Evolutionary conservation across 331 rosid genomes (phyloP).

Genomic region (Ulmus americana): DNA sequence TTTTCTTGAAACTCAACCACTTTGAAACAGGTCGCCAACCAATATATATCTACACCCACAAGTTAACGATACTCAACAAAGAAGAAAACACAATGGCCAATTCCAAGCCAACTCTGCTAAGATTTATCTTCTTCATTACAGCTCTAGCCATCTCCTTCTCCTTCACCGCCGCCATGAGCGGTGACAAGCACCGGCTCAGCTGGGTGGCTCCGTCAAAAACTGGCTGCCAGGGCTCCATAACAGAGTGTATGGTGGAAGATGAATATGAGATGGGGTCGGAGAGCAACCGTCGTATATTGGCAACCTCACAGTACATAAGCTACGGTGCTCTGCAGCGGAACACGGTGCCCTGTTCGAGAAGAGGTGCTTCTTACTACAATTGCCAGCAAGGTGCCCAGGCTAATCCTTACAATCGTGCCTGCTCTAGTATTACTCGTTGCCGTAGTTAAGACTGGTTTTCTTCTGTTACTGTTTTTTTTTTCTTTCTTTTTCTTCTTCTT

Average conservation of each 20-base stretch:
- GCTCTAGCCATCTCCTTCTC: conserved; percentile 13
- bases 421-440: conserved; percentile 69
- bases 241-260: conserved; percentile 52
- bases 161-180: conserved; percentile 11
- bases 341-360: conserved; percentile 74
- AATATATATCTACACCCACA: background rate
- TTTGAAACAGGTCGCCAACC: conserved; percentile 33
- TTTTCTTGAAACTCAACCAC: conserved; percentile 26
- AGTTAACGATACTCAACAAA: conserved; percentile 12
- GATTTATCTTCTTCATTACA: conserved; percentile 29
- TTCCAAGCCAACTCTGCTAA: conserved; percentile 18
- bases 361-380: conserved; percentile 91
- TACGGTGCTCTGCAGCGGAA: conserved; percentile 69
- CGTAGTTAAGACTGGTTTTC: conserved; percentile 35
- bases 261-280: conserved; percentile 50
- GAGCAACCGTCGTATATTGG: conserved; percentile 72
- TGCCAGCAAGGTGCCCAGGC: conserved; percentile 64
- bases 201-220: conserved; percentile 32
- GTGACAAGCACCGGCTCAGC: conserved; percentile 25
- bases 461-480: background rate
- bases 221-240: conserved; percentile 53
- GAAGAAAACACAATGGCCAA: conserved; percentile 37
- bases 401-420: conserved; percentile 81
- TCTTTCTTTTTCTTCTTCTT: background rate
- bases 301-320: conserved; percentile 74